Evolutionary conservation across 495 filamentous ascomycete genomes (phyloP), one percentile per base, ranked within the genome.

Genomic region (Aspergillus bertholletiae): DNA sequence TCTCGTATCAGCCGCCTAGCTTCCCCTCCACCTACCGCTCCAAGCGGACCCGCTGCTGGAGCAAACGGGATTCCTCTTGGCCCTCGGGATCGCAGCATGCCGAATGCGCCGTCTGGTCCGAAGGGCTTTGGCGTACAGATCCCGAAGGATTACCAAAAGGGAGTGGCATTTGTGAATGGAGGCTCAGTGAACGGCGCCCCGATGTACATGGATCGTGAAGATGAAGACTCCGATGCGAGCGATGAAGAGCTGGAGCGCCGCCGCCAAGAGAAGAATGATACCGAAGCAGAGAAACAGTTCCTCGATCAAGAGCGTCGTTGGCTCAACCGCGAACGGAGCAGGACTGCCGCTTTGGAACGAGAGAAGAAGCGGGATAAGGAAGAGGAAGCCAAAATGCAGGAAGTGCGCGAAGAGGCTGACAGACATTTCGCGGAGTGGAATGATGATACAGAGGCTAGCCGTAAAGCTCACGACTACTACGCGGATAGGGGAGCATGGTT

Each of bases 91-190:
- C 74, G 83, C 50, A 77, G 77, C 37, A 75, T 90, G 23, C 82
- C 81, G 8, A 89, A 89, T 63, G 91, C 89, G 8, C 92, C 92
- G 7, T 83, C 87, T 7, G 94, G 92, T 0, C 92, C 94, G 0
- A 84, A 82, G 61, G 84, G 77, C 35, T 85, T 82, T 8, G 88
- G 89, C 7, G 78, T 78, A 12, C 88, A 90, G 55, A 82, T 90
- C 34, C 87, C 88, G 0, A 79, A 82, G 60, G 88, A 92, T 61
- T 90, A 89, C 64, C 86, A 90, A 58, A 88, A 88, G 53, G 88
- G 89, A 15, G 87, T 97, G 2, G 74, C 83, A 0, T 98, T 97
- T 70, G 86, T 97, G 17, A 96, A 96, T 60, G 92, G 92, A 2
- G 84, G 81, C 18, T 80, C 80, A 17, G 75, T 84, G 2, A 90